Evolutionary conservation across 169 alveolate genomes (phyloP).

Genomic region (Eimeria acervulina): DNA sequence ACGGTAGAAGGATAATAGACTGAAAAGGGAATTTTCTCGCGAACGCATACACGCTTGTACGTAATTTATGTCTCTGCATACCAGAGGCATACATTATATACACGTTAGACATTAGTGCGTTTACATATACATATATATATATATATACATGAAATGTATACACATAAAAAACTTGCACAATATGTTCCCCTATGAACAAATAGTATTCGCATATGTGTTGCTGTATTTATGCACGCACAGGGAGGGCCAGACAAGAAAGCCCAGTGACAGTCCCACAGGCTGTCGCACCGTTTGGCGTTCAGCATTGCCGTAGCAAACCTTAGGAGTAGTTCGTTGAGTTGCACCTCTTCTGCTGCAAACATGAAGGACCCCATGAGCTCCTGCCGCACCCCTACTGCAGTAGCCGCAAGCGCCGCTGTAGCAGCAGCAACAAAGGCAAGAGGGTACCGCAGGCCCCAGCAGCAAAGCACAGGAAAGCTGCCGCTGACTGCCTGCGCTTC

Average conservation of each 20-base stretch:
- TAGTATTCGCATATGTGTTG: neutral
- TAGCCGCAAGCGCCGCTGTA: conserved; percentile 50
- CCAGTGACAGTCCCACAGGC: neutral
- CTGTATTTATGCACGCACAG: neutral
- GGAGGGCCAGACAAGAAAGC: neutral
- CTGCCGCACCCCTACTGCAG: conserved; percentile 70
- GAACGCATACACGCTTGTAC: neutral
- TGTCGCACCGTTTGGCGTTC: conserved; percentile 34
- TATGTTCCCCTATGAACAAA: too few species aligned
- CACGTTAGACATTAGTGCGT: neutral
- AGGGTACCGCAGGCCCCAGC: conserved; percentile 70
- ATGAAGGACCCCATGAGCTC: conserved; percentile 29
- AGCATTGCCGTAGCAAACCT: conserved; percentile 61
- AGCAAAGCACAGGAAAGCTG: conserved; percentile 49
- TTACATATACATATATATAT: neutral
- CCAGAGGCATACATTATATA: neutral
- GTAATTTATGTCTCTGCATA: neutral
- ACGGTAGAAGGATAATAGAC: neutral
- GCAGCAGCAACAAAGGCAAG: conserved; percentile 55
- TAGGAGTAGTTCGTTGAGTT: conserved; percentile 51
- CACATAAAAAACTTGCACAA: too few species aligned
- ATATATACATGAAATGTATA: neutral
- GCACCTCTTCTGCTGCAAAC: conserved; percentile 55
- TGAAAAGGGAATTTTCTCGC: neutral
- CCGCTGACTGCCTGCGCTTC: conserved; percentile 52